A percentile compares a stretch with the other conserved stretches of the same genome.
Evolutionary conservation across 345 rosid species (phyloP).

Genomic region (Pistacia vera): DNA sequence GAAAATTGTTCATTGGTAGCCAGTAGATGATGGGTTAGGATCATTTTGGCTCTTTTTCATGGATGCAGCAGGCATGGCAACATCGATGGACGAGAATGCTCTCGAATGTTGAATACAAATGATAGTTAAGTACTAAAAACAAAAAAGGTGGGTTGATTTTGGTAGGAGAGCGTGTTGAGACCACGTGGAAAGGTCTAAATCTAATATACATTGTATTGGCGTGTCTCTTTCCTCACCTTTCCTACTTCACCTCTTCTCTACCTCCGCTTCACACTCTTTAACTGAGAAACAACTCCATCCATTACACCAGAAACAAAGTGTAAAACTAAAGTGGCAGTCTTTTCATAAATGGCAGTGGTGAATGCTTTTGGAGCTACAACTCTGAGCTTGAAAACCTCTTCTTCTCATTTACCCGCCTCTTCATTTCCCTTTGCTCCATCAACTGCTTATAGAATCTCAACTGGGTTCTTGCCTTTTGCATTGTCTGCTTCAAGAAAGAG

Average conservation of each 20-base stretch:
- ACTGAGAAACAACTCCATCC: not conserved
- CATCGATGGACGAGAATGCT: not conserved
- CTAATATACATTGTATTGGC: conserved; percentile 21
- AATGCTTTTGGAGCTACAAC: conserved; percentile 35
- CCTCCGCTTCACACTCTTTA: not conserved
- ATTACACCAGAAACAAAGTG: no score
- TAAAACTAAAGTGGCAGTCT: not conserved
- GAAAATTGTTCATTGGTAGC: no score
- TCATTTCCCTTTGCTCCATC: conserved; percentile 18
- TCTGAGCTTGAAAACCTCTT: conserved; percentile 19
- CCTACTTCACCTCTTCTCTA: conserved; percentile 25
- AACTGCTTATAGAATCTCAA: conserved; percentile 24
- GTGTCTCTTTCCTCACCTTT: conserved; percentile 74
- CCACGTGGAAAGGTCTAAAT: conserved; percentile 29
- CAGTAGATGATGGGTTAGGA: no score
- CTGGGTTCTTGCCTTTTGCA: conserved; percentile 19
- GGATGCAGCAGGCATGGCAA: not conserved
- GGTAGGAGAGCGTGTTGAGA: conserved; percentile 21
- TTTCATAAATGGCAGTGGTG: conserved; percentile 43
- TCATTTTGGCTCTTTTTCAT: no score
- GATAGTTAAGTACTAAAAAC: not conserved
- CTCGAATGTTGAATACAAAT: not conserved
- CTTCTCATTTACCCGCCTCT: conserved; percentile 26
- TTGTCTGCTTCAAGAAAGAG: conserved; percentile 20
- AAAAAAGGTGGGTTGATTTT: no score